Evolutionary conservation across 331 rosid species (phyloP), one percentile per base, ranked within the genome.

Genomic region (Acacia concinna): DNA sequence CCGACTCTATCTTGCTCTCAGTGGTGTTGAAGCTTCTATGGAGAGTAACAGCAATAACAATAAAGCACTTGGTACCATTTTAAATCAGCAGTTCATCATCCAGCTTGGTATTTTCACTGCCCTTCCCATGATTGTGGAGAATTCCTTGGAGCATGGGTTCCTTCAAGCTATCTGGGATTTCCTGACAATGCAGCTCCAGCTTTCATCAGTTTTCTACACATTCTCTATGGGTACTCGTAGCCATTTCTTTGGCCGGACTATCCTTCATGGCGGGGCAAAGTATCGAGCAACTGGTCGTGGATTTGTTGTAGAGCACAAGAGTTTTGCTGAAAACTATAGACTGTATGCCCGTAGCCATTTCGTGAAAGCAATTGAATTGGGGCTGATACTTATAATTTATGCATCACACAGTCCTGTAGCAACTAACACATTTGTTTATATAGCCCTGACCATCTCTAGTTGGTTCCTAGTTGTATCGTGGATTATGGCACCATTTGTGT

Each of bases 211-310:
- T 79, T 96, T 96, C 85, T 96, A 90, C 88, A 85, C 99, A 43
- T 96, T 96, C 85, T 93, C 98, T 10, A 91, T 96, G 98, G 98
- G 99, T 76, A 93, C 99, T 30, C 99, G 98, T 31, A 88, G 97
- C 79, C 99, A 96, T 87, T 96, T 81, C 86, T 93, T 96, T 85
- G 99, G 99, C 74, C 87, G 98, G 80, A 93, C 99, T 31, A 86
- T 96, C 69, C 98, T 96, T 86, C 99, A 93, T 74, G 99, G 99
- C 73, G 98, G 99, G 81, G 99, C 98, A 41, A 96, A 96, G 82
- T 96, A 96, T 78, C 93, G 97, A 18, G 98, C 99, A 4, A 96
- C 99, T 4, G 99, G 99, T 27, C 98, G 98, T 76, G 99, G 99
- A 66, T 96, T 96, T 88, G 99, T 96, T 71, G 99, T 96, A 70